Percentiles rank a stretch among this genome's conserved stretches.
These are phyloP conservation scores for Fusarium clavum DNA, from an alignment of 2,329 filamentous ascomycete genomes.

Conservation along the genomic window DNA sequence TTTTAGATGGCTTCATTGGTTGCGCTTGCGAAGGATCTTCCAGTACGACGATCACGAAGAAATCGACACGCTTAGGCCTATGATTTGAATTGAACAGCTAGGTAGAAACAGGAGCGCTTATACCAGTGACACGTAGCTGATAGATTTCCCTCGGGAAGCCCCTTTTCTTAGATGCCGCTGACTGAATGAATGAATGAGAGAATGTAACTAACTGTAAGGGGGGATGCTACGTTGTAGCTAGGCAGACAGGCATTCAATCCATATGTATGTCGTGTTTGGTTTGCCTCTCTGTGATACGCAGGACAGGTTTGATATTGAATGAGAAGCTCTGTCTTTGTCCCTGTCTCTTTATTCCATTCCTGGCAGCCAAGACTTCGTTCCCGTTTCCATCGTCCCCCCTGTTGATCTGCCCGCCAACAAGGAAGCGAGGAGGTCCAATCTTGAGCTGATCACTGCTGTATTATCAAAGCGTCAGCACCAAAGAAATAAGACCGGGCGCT, in stretches of 20 bases:
- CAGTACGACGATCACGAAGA: constrained; percentile 9
- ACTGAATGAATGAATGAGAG: constrained; percentile 13
- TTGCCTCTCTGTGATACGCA: constrained; percentile 23
- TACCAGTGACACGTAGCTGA: constrained; percentile 20
- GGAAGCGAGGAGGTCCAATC: constrained; percentile 26
- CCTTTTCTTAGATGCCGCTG: constrained; percentile 23
- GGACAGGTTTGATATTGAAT: constrained; percentile 16
- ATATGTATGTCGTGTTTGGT: constrained; percentile 18
- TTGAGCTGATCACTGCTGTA: constrained; percentile 6
- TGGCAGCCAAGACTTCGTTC: constrained; percentile 23
- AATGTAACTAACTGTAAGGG: constrained; percentile 5
- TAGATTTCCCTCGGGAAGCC: not conserved
- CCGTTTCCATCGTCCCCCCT: constrained; percentile 22
- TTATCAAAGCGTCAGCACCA: constrained; percentile 26
- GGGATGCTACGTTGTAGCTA: not conserved
- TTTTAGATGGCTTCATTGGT: constrained; percentile 13
- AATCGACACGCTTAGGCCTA: constrained; percentile 25
- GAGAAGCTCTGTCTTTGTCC: not conserved
- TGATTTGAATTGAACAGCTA: constrained; percentile 18
- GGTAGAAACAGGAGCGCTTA: constrained; percentile 32
- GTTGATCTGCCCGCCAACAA: constrained; percentile 16
- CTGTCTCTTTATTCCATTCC: constrained; percentile 28
- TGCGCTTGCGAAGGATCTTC: constrained; percentile 6
- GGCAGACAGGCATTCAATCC: constrained; percentile 1
- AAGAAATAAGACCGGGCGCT: constrained; percentile 25